These are phyloP conservation scores for Phytopythium vexans DNA, from an alignment of 352 stramenopile genomes.

Conservation along the genomic window DNA sequence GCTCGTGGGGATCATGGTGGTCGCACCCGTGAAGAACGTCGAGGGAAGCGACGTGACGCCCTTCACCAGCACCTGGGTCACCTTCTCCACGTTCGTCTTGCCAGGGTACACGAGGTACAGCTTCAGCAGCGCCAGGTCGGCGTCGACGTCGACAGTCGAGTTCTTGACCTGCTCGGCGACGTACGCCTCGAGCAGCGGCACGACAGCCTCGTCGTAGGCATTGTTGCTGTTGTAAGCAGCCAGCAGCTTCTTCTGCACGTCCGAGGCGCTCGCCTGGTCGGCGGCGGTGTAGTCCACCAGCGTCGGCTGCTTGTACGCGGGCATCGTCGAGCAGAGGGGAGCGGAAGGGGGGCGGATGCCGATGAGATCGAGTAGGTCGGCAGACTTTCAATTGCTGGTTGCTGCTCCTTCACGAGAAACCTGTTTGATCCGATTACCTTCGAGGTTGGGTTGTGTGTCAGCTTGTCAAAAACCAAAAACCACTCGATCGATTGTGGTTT, in stretches of 20 bases:
- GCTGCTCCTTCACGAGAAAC: too few relatives aligned
- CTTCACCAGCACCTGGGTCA: conserved; percentile 71
- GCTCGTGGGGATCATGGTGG: conserved; percentile 64
- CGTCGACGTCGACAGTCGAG: conserved; percentile 64
- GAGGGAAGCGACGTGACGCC: conserved; percentile 61
- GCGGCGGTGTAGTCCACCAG: conserved; percentile 58
- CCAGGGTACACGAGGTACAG: conserved; percentile 77
- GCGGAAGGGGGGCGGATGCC: background rate
- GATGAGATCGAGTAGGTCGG: background rate
- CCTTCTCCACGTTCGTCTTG: conserved; percentile 48
- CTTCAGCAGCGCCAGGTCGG: conserved; percentile 78
- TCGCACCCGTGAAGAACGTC: conserved; percentile 73
- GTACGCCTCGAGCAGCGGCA: conserved; percentile 64
- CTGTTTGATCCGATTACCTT: too few relatives aligned
- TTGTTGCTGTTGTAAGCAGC: conserved; percentile 35
- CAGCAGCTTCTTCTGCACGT: conserved; percentile 57
- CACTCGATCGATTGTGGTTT: too few relatives aligned
- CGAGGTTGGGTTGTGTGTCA: too few relatives aligned
- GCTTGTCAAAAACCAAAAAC: too few relatives aligned
- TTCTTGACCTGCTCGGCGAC: conserved; percentile 70
- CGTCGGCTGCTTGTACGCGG: conserved; percentile 61
- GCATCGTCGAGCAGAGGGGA: conserved; percentile 28
- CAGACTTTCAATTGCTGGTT: conserved; percentile 6
- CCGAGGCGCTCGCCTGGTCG: conserved; percentile 30
- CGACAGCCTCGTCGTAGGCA: conserved; percentile 46